These are phyloP conservation scores for Xylaria nigripes DNA, from an alignment of 495 filamentous ascomycete genomes.

Conservation along the genomic window DNA sequence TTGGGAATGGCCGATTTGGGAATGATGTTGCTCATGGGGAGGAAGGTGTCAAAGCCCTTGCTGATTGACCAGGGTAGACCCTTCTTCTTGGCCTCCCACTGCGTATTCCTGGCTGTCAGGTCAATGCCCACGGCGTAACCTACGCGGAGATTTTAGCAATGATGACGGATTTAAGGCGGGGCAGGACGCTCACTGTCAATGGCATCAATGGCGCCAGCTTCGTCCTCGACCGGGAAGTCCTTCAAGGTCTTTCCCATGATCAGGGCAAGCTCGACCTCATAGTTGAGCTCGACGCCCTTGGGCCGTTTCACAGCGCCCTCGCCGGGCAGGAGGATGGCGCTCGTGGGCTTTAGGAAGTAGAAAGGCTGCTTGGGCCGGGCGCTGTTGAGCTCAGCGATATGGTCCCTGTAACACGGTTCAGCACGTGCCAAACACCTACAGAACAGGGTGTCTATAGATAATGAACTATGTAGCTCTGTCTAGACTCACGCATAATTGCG, in stretches of 20 bases:
- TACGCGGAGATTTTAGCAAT: conserved; percentile 24
- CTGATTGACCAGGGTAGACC: conserved; percentile 92
- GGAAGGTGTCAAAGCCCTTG: conserved; percentile 97
- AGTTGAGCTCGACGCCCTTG: conserved; percentile 74
- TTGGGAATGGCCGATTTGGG: conserved; percentile 68
- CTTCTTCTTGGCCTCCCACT: conserved; percentile 94
- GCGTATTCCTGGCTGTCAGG: conserved; percentile 88
- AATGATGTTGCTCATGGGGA: conserved; percentile 74
- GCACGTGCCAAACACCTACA: not conserved
- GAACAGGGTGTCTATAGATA: not conserved
- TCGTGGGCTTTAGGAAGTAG: conserved; percentile 95
- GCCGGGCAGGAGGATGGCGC: conserved; percentile 68
- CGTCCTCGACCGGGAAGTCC: conserved; percentile 62
- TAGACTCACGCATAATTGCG: conserved; percentile 85
- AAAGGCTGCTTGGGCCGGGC: conserved; percentile 82
- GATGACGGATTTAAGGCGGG: not conserved
- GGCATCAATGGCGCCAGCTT: conserved; percentile 52
- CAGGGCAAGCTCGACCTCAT: conserved; percentile 89
- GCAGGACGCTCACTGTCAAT: conserved; percentile 43
- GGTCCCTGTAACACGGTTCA: conserved; percentile 55
- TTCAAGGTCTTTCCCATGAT: conserved; percentile 71
- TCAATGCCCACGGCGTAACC: conserved; percentile 82
- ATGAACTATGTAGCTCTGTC: conserved; percentile 1
- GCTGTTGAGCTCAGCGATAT: conserved; percentile 87
- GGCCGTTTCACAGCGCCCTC: conserved; percentile 79